Base-by-base conservation (phyloP, 2,329 filamentous ascomycete genomes). In the Xylariaceae sp. region DNA sequence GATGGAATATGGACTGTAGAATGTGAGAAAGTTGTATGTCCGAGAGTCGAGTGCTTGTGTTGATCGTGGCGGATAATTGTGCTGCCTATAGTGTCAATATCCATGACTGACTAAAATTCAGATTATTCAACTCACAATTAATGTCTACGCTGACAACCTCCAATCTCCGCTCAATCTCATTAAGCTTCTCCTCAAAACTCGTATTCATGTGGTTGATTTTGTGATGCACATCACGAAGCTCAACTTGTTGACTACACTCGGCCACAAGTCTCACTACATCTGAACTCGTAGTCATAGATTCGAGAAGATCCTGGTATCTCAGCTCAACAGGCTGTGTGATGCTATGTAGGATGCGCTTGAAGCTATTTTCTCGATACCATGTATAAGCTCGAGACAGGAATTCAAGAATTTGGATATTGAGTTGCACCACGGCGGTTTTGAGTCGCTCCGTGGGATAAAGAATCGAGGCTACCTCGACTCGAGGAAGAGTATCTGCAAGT, bases 361-460 rank as follows among this genome's bases (percentile, higher is more conserved):
- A 5, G 10, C 29, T 40, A 20, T 40, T 47, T 22, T 47, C 45
- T 20, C 43, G 16, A 19, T 42, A 47, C 27, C 40, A 47, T 14
- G 34, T 14, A 8, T 37, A 21, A 17, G 44, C 39, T 5, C 44
- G 27, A 16, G 42, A 19, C 12, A 47, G 44, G 6, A 47, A 47
- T 1, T 35, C 34, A n/a, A 47, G 19, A 4, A 47, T 35, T 7
- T 47, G 39, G 2, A 40, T 40, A 22, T 47, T 42, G 14, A 42
- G 44, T 39, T 16, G 20, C 3, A 40, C 42, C 12, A 42, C 39
- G 10, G 12, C 7, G 32, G 33, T 32, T 35, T 42, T 47, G 38
- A 42, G 41, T 7, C 33, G 20, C 14, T 38, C 4, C 25, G 44
- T 47, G 6, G 44, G 39, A 47, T 23, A 47, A 14, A 47, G 44